A percentile compares a stretch with the other conserved stretches of the same genome.
phyloP scores from a whole-genome alignment of 1,139 yeast genomes.

The Sugiyamaella paludigena region DNA sequence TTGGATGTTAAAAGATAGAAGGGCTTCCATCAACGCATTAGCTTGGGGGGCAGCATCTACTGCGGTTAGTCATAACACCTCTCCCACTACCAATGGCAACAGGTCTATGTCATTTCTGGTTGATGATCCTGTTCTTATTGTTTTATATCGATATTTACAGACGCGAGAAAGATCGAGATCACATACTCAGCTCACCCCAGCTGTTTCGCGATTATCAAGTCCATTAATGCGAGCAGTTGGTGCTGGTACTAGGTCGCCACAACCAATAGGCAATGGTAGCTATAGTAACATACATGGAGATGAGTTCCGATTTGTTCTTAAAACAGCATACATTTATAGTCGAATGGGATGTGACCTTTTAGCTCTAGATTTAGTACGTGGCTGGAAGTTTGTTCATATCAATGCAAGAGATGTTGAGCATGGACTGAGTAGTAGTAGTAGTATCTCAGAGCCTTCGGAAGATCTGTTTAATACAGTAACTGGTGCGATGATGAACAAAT shows the following conservation, averaged over 20 bases:
- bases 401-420: conserved; percentile 5
- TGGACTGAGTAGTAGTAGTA: conserved; percentile 2
- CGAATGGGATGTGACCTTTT: conserved; percentile 92
- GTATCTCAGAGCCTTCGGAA: conserved; percentile 2
- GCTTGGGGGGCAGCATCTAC: conserved; percentile 20
- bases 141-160: conserved; percentile 63
- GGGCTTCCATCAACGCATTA: conserved; percentile 27
- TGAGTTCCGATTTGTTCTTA: conserved; percentile 62
- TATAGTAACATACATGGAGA: conserved; percentile 13
- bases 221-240: conserved; percentile 4
- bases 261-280: neutral
- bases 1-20: conserved; percentile 51
- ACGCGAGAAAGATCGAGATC: conserved; percentile 35
- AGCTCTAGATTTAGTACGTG: conserved; percentile 57
- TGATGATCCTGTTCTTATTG: conserved; percentile 78
- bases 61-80: conserved; percentile 23
- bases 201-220: neutral
- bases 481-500: neutral
- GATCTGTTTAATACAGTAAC: conserved; percentile 6
- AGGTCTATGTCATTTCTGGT: conserved; percentile 50
- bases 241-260: conserved; percentile 6
- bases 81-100: conserved; percentile 29
- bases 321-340: conserved; percentile 64
- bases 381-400: conserved; percentile 58
- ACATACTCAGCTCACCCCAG: conserved; percentile 9